Evolutionary conservation across 257 asterid species (phyloP).

Genomic region (Nyctanthes arbortristis): DNA sequence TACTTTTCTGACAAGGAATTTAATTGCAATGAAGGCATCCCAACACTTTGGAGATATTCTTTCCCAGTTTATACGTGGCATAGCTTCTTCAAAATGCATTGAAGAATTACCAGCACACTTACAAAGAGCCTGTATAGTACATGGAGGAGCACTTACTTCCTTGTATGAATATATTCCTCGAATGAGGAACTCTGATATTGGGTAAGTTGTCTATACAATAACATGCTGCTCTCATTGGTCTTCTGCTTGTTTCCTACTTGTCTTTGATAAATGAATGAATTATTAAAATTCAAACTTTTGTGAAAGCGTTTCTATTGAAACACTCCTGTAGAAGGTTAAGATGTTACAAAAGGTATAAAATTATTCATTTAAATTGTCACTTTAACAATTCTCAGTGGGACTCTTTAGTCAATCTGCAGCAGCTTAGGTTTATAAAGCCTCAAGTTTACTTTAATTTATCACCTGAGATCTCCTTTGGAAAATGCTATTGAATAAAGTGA

Average conservation of each 20-base stretch:
- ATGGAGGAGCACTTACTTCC: constrained; percentile 69
- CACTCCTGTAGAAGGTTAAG: background rate
- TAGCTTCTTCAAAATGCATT: constrained; percentile 62
- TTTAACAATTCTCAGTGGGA: background rate
- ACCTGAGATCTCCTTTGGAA: background rate
- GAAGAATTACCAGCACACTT: constrained; percentile 71
- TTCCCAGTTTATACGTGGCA: constrained; percentile 67
- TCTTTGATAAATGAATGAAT: background rate
- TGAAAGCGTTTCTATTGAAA: background rate
- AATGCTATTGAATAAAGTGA: background rate
- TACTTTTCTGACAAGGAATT: constrained; percentile 11
- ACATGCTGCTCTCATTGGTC: background rate
- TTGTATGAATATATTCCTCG: constrained; percentile 82
- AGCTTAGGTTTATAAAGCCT: background rate
- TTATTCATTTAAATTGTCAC: too few relatives aligned
- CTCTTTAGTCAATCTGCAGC: background rate
- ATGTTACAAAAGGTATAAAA: background rate
- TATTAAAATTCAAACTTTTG: background rate
- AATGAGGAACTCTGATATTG: constrained; percentile 74
- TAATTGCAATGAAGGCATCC: constrained; percentile 66
- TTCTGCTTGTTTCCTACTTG: background rate
- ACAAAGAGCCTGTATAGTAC: constrained; percentile 83
- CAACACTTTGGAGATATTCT: constrained; percentile 91
- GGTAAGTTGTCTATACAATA: constrained; percentile 49
- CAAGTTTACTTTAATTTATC: background rate